Evolutionary conservation across 2,329 filamentous ascomycete species (phyloP).

Genomic region (Didymella arachidicola): DNA sequence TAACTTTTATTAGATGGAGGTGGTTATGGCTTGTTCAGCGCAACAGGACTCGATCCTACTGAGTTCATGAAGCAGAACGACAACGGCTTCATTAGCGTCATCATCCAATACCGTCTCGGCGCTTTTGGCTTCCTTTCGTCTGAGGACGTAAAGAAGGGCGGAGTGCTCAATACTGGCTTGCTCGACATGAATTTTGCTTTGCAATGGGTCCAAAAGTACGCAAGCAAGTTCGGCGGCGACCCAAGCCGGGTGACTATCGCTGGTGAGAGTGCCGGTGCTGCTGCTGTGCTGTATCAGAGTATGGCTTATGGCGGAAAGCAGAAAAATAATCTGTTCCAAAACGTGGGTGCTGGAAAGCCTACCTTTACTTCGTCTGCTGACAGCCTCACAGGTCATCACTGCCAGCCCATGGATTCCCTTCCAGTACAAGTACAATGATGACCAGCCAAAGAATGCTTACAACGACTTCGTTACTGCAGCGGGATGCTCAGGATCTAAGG

Average conservation of each 20-base stretch:
- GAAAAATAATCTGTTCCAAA: constrained; percentile 41
- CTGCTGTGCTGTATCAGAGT: constrained; percentile 58
- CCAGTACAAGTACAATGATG: constrained; percentile 45
- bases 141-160: constrained; percentile 62
- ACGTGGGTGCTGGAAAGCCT: constrained; percentile 36
- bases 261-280: constrained; percentile 68
- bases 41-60: constrained; percentile 40
- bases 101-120: constrained; percentile 70
- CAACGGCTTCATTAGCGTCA: constrained; percentile 62
- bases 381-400: constrained; percentile 34
- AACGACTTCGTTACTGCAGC: constrained; percentile 41
- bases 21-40: constrained; percentile 48
- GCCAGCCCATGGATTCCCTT: constrained; percentile 45
- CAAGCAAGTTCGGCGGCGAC: constrained; percentile 61
- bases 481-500: constrained; percentile 31
- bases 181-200: constrained; percentile 69
- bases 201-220: constrained; percentile 68
- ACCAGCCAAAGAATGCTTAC: constrained; percentile 41
- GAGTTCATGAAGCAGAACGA: constrained; percentile 53
- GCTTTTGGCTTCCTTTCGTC: constrained; percentile 69
- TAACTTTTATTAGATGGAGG: constrained; percentile 50
- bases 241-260: constrained; percentile 67
- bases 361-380: constrained; percentile 27
- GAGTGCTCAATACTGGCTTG: constrained; percentile 69
- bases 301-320: constrained; percentile 53